These are phyloP conservation scores for Candolleomyces aberdarensis DNA, from an alignment of 768 basidiomycete genomes.

Conservation along the genomic window DNA sequence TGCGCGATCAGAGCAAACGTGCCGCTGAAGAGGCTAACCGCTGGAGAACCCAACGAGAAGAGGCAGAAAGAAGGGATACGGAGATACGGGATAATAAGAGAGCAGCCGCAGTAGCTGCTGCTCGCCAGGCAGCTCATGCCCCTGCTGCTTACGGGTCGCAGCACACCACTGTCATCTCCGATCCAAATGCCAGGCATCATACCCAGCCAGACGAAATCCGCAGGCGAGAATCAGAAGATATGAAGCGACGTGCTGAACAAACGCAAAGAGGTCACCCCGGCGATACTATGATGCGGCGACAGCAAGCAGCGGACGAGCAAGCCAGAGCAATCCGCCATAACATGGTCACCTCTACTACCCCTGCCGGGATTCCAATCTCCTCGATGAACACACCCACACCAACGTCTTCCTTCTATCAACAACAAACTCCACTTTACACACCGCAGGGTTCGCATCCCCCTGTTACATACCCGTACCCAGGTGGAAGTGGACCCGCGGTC, in stretches of 20 bases:
- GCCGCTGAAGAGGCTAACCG: conserved; percentile 33
- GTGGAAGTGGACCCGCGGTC: conserved; percentile 24
- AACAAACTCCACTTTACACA: conserved; percentile 10
- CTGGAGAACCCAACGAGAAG: conserved; percentile 35
- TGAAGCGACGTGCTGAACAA: conserved; percentile 32
- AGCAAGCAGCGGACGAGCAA: conserved; percentile 55
- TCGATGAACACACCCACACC: conserved; percentile 5
- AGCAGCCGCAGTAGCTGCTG: conserved; percentile 21
- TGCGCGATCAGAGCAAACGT: conserved; percentile 19
- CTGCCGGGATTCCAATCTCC: conserved; percentile 6
- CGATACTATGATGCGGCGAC: conserved; percentile 47
- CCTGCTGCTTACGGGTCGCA: conserved; percentile 19
- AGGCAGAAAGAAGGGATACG: conserved; percentile 27
- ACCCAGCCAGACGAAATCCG: conserved; percentile 43
- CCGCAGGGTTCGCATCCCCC: conserved; percentile 2
- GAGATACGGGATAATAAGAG: conserved; percentile 27
- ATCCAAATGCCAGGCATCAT: conserved; percentile 20
- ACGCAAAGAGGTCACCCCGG: conserved; percentile 49
- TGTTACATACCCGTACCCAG: neutral
- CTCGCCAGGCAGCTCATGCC: conserved; percentile 16
- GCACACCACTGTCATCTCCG: conserved; percentile 23
- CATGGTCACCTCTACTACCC: conserved; percentile 20
- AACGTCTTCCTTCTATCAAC: conserved; percentile 11
- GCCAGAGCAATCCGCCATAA: conserved; percentile 42
- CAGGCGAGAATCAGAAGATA: conserved; percentile 43